Conservation (phyloP, 257 asterid genomes). For the Paulownia fortunei region DNA sequence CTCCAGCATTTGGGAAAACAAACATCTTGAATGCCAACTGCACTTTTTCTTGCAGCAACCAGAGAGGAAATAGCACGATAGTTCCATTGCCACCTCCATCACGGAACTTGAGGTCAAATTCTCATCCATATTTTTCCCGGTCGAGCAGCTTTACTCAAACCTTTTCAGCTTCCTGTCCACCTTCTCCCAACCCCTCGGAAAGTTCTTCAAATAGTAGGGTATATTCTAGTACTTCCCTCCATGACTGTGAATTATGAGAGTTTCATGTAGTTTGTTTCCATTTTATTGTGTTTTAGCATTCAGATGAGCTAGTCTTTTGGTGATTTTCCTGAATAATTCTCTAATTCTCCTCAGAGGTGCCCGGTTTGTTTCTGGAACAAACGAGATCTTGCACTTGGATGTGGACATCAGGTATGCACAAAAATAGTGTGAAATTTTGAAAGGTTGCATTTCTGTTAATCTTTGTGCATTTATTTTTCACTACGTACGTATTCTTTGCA, state of each 20-base stretch:
- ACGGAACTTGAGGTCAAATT: constrained; percentile 16
- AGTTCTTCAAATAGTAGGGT: constrained; percentile 39
- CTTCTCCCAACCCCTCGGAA: constrained; percentile 43
- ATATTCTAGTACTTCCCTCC: not conserved
- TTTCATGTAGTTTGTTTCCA: not conserved
- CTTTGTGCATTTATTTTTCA: not conserved
- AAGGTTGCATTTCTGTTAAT: not conserved
- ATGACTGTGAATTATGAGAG: not conserved
- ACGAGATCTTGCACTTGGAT: constrained; percentile 52
- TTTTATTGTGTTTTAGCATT: not conserved
- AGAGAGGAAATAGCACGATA: constrained; percentile 32
- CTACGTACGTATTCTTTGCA: constrained; percentile 22
- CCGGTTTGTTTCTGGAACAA: constrained; percentile 49
- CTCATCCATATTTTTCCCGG: constrained; percentile 1
- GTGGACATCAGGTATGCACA: constrained; percentile 58
- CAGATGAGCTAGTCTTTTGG: not conserved
- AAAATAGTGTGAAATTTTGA: not conserved
- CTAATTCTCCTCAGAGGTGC: constrained; percentile 46
- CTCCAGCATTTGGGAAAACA: not conserved
- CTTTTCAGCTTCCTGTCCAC: constrained; percentile 35
- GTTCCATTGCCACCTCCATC: constrained; percentile 57
- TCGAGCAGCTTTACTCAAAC: constrained; percentile 35
- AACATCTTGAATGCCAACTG: not conserved
- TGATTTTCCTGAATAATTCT: not conserved
- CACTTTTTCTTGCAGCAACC: constrained; percentile 32